These are phyloP conservation scores for Gossypium lobatum DNA, from an alignment of 441 rosid genomes.

Conservation along the genomic window DNA sequence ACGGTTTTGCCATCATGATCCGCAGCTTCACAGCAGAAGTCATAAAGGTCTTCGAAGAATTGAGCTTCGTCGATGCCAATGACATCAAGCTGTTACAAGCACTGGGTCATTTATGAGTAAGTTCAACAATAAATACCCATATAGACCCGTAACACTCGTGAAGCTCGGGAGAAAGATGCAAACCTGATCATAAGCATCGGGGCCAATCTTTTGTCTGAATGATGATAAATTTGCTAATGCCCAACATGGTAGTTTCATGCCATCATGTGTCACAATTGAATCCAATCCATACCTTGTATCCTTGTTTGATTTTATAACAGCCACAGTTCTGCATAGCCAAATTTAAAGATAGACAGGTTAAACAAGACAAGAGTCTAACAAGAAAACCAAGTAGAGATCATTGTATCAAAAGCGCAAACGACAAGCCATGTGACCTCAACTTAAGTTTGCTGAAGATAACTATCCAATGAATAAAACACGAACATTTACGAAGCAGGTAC, in stretches of 20 bases:
- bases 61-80: constrained; percentile 88
- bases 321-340: constrained; percentile 44
- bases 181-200: constrained; percentile 56
- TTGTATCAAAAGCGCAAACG: not conserved
- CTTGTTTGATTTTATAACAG: constrained; percentile 66
- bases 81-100: constrained; percentile 55
- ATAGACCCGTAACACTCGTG: not conserved
- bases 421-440: not conserved
- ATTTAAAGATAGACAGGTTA: not conserved
- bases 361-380: not conserved
- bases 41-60: constrained; percentile 68
- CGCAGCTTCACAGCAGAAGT: constrained; percentile 71
- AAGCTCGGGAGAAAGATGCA: not conserved
- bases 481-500: not conserved
- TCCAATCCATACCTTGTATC: constrained; percentile 47
- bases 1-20: constrained; percentile 62
- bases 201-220: constrained; percentile 51
- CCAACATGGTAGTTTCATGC: constrained; percentile 67
- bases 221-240: constrained; percentile 45
- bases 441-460: not conserved
- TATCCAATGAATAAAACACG: not conserved
- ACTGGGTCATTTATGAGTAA: constrained; percentile 6
- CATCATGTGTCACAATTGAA: constrained; percentile 79
- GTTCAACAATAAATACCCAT: not conserved
- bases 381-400: not conserved